Conservation (phyloP, 2,329 filamentous ascomycete species). For the Ascochyta koolunga region DNA sequence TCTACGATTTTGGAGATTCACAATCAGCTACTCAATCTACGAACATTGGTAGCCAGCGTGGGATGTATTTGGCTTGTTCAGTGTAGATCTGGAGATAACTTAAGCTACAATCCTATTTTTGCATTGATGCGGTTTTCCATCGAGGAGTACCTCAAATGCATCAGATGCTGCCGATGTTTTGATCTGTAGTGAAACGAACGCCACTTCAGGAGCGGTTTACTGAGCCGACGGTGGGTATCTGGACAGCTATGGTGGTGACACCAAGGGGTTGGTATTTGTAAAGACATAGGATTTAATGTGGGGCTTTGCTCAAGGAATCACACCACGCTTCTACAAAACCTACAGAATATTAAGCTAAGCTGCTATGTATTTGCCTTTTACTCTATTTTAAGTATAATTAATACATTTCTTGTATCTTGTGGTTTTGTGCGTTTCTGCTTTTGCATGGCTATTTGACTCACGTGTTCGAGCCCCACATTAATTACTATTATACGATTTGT, state of each 20-base stretch:
- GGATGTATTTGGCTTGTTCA: neutral
- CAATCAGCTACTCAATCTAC: neutral
- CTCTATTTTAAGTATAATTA: too few relatives aligned
- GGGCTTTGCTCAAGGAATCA: too few relatives aligned
- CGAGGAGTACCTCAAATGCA: neutral
- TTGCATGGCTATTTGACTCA: too few relatives aligned
- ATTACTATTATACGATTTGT: neutral
- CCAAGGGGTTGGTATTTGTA: neutral
- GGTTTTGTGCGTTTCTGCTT: too few relatives aligned
- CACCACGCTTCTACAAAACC: too few relatives aligned
- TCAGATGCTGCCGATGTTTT: neutral
- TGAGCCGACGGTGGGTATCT: neutral
- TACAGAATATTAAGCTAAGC: too few relatives aligned
- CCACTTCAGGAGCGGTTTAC: neutral
- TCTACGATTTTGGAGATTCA: neutral
- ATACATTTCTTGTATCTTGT: too few relatives aligned
- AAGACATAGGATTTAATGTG: conserved; percentile 7
- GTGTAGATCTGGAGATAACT: neutral
- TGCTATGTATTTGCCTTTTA: too few relatives aligned
- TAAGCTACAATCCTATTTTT: neutral
- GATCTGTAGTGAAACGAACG: neutral
- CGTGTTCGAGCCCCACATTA: too few relatives aligned
- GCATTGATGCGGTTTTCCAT: neutral
- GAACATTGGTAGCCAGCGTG: too few relatives aligned
- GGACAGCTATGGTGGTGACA: neutral